Evolutionary conservation across 2,329 filamentous ascomycete genomes (phyloP), one percentile per base, ranked within the genome.

Genomic region (Fonsecaea pedrosoi): DNA sequence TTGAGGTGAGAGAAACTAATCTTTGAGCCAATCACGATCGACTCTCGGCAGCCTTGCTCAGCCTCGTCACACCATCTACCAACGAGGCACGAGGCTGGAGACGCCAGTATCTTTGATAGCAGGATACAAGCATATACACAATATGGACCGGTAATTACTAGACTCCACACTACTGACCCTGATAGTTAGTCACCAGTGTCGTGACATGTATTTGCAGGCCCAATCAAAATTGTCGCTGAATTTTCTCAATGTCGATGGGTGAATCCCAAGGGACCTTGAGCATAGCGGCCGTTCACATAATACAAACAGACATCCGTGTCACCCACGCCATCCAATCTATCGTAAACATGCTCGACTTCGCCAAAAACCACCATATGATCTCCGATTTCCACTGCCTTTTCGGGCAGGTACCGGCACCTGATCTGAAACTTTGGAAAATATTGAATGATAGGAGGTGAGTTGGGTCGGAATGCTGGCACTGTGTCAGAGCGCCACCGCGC

Each of bases 301-400:
- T 42, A 55, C 18, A 62, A 25, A 53, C 32, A 62, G 25, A 55
- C 40, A 21, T 50, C 34, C 53, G 60, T 34, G 15, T 50, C 54
- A 18, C 35, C 37, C 34, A 61, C 18, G 12, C 25, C 21, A 4
- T 64, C 61, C 4, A 38, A 38, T 10, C 35, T 18, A 34, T 58
- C 34, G 40, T 45, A 10, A 1, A 62, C 54, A 18, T 61, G 59
- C 30, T 64, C 21, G 7, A 84, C 77, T 56, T 77, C 75, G n/a
- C 81, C 83, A 60, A 84, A 77, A 0, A 82, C 75, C 25, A 85
- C 77, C 37, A 62, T 30, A 32, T 62, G 83, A 68, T 85, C 83
- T 3, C 76, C 80, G 45, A 84, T 77, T 7, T 72, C 63, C 5
- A 83, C 66, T 37, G 75, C 75, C 55, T 77, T 77, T 0, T 80